Evolutionary conservation across 1,139 yeast genomes (phyloP).

Genomic region (Pichia sp.): DNA sequence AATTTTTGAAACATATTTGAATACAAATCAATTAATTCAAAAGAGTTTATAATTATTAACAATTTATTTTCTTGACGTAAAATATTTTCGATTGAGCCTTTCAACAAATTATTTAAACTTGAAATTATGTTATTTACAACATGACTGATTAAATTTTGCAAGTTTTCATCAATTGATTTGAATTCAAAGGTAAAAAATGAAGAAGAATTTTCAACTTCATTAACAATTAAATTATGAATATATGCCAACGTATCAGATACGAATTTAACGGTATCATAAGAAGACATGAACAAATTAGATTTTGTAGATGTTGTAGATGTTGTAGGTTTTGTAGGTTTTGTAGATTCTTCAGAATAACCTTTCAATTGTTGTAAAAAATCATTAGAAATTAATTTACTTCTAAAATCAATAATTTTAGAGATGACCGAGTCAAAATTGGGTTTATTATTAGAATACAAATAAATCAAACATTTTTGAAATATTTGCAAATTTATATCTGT

Average conservation of each 20-base stretch:
- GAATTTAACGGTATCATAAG: constrained; percentile 77
- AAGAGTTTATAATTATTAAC: constrained; percentile 49
- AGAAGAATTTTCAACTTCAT: constrained; percentile 73
- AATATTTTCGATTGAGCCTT: constrained; percentile 57
- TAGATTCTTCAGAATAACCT: constrained; percentile 29
- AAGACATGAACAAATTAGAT: constrained; percentile 52
- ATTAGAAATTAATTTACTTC: constrained; percentile 51
- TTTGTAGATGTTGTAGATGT: too few relatives aligned
- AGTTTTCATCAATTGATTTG: constrained; percentile 12
- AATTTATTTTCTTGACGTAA: constrained; percentile 60
- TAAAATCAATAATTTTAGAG: constrained; percentile 49
- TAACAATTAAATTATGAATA: constrained; percentile 81
- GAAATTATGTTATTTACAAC: constrained; percentile 41
- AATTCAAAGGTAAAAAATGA: constrained; percentile 42
- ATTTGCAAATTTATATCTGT: constrained; percentile 7
- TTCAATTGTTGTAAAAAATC: constrained; percentile 52
- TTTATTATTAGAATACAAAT: constrained; percentile 25
- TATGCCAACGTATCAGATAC: constrained; percentile 87
- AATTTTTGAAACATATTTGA: constrained; percentile 59
- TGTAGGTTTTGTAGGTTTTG: background rate
- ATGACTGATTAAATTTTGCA: constrained; percentile 33
- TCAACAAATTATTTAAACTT: constrained; percentile 44
- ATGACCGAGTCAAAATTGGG: constrained; percentile 46
- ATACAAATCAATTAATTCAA: constrained; percentile 61
- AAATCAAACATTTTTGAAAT: constrained; percentile 28